phyloP scores from a whole-genome alignment of 2,329 filamentous ascomycete genomes.

The Sporothrix pallida region DNA sequence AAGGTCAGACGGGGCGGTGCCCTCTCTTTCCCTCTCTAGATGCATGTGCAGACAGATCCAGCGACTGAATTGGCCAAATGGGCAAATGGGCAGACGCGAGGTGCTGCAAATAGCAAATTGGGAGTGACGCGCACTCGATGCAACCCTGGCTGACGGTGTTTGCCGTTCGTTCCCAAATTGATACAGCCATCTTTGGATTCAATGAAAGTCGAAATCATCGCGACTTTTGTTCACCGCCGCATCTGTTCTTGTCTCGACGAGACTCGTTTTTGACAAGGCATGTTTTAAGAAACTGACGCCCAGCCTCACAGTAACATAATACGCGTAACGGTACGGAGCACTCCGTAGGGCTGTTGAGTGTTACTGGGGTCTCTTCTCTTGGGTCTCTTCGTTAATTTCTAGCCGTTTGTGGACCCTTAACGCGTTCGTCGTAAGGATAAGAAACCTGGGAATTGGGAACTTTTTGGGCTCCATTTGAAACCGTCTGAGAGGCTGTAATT shows the following conservation, averaged over 20 bases:
- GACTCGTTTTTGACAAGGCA: neutral
- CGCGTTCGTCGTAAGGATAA: neutral
- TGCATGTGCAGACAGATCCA: neutral
- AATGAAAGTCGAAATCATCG: neutral
- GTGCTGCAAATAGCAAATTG: slow-evolving; percentile 7
- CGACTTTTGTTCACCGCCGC: neutral
- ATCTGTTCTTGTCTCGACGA: neutral
- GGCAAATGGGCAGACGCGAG: neutral
- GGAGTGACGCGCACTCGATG: neutral
- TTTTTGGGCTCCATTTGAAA: neutral
- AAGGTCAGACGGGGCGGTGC: neutral
- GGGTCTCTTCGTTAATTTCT: no score
- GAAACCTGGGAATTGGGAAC: neutral
- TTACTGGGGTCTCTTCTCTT: neutral
- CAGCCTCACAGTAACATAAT: neutral
- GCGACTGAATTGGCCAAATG: neutral
- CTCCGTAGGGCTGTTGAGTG: slow-evolving; percentile 1
- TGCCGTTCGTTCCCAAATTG: slow-evolving; percentile 10
- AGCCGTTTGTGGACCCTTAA: neutral
- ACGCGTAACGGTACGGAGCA: neutral
- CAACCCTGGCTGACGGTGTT: neutral
- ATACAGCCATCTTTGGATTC: neutral
- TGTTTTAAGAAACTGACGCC: no score
- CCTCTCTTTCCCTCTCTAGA: neutral
- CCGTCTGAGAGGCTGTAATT: neutral